phyloP scores from a whole-genome alignment of 1,139 yeast species.

The Debaryomyces subglobosus region DNA sequence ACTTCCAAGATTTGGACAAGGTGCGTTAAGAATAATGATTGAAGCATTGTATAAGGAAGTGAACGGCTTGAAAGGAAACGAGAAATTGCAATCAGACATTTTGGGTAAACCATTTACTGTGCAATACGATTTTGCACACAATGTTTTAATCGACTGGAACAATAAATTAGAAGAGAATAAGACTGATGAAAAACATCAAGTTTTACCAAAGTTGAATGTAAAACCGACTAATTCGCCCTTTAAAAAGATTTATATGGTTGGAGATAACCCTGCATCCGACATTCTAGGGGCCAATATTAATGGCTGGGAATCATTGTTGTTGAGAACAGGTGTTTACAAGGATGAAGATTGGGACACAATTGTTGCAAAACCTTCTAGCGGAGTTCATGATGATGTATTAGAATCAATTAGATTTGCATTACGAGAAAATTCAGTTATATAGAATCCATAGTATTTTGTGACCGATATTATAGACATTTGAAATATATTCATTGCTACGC shows the following conservation, averaged over 20 bases:
- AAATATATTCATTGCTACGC: not conserved
- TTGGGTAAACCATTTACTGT: slow-evolving; percentile 84
- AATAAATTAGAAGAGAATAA: slow-evolving; percentile 30
- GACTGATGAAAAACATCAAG: slow-evolving; percentile 20
- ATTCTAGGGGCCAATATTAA: slow-evolving; percentile 83
- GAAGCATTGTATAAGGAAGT: slow-evolving; percentile 64
- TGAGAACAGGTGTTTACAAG: slow-evolving; percentile 83
- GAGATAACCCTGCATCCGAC: slow-evolving; percentile 94
- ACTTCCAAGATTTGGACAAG: slow-evolving; percentile 89
- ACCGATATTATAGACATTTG: too few relatives aligned
- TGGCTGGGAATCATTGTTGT: slow-evolving; percentile 87
- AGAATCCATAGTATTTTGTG: too few relatives aligned
- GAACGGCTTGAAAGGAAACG: slow-evolving; percentile 46
- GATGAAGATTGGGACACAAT: slow-evolving; percentile 60
- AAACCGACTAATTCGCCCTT: slow-evolving; percentile 48
- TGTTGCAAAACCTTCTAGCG: slow-evolving; percentile 48
- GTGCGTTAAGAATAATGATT: slow-evolving; percentile 73
- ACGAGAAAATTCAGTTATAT: slow-evolving; percentile 5
- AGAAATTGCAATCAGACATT: slow-evolving; percentile 55
- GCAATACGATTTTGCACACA: slow-evolving; percentile 85
- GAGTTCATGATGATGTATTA: slow-evolving; percentile 52
- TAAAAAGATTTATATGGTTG: slow-evolving; percentile 81
- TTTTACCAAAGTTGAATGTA: slow-evolving; percentile 41
- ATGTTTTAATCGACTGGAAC: slow-evolving; percentile 65
- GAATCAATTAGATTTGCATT: slow-evolving; percentile 38